These are phyloP conservation scores for Paramecium sexaurelia DNA, from an alignment of 73 alveolate species.

Conservation along the genomic window DNA sequence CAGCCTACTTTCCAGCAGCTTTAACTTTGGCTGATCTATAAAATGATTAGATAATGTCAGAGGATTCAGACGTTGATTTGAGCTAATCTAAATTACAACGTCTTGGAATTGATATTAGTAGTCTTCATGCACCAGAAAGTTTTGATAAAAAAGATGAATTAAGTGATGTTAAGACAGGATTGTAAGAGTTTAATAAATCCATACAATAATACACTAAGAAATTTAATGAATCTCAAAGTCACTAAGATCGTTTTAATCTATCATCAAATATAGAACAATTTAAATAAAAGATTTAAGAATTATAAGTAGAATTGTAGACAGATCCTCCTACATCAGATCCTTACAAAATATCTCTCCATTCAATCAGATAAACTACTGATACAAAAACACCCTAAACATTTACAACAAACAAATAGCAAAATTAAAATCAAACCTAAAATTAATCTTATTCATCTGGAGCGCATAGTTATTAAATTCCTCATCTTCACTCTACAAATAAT, in stretches of 20 bases:
- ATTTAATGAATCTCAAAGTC: not conserved
- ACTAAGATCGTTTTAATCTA: not conserved
- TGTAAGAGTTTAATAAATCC: not conserved
- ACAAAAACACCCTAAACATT: not conserved
- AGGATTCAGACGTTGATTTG: not conserved
- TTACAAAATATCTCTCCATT: conserved; percentile 33
- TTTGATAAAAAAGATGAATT: conserved; percentile 35
- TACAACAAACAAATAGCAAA: not conserved
- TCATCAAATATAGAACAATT: not conserved
- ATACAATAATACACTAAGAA: not conserved
- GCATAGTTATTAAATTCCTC: not conserved
- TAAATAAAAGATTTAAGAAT: conserved; percentile 19
- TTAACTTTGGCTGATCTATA: conserved; percentile 27
- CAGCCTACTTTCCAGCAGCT: conserved; percentile 51
- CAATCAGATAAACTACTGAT: conserved; percentile 8
- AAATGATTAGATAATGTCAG: conserved; percentile 15
- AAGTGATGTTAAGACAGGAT: conserved; percentile 23
- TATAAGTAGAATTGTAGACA: not conserved
- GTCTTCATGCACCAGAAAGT: conserved; percentile 53
- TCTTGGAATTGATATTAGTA: conserved; percentile 10
- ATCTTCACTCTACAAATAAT: not conserved
- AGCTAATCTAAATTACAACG: not conserved
- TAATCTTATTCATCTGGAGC: not conserved
- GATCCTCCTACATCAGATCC: conserved; percentile 57
- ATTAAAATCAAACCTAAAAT: not conserved